Base-by-base conservation (phyloP, 148 eudicot species). In the Camellia lanceoleosa region DNA sequence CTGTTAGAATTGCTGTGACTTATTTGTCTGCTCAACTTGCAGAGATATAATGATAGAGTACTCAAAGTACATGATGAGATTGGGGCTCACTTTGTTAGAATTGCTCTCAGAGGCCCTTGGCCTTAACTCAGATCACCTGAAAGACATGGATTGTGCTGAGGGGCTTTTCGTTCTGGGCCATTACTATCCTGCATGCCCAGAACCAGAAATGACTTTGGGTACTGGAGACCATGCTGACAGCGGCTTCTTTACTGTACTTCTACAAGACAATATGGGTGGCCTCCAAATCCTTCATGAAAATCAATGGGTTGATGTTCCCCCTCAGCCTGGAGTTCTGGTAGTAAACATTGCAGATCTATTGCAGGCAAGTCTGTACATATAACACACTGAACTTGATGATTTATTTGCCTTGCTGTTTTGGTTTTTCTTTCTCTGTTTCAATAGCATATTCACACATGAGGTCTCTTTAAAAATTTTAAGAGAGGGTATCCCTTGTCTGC, bases 131-230 rank as follows among this genome's bases (percentile, higher is more conserved):
- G 70, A 52, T 58, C 84, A 81, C 62, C 77, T 86, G 19, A 81
- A 74, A 18, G 84, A 87, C 64, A 81, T 85, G 85, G 86, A 60
- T 52, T 85, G 91, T 23, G 77, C 74, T 3, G 73, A 82, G 7
- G 80, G 83, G 14, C 80, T 73, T 7, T 18, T 3, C 0, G 18
- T 82, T 4, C 0, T 80, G 19, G 46, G 82, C 76, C 86, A 87
- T 41, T 87, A 87, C 80, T 84, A 80, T 52, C 89, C 89, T 15
- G 62, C 80, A 1, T 84, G 89, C 61, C 89, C 89, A 1, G 79
- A 82, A 49, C 87, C 87, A 6, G 82, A 87, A n/a, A 30, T 82
- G 51, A 80, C 86, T 0, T 16, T 85, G 14, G 87, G 84, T 4
- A 73, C 81, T 18, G 71, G 73, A 3, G 70, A 70, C 42, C 89